phyloP scores from a whole-genome alignment of 192 early-diverging fungal genomes.

The Borealophlyctis nickersoniae region DNA sequence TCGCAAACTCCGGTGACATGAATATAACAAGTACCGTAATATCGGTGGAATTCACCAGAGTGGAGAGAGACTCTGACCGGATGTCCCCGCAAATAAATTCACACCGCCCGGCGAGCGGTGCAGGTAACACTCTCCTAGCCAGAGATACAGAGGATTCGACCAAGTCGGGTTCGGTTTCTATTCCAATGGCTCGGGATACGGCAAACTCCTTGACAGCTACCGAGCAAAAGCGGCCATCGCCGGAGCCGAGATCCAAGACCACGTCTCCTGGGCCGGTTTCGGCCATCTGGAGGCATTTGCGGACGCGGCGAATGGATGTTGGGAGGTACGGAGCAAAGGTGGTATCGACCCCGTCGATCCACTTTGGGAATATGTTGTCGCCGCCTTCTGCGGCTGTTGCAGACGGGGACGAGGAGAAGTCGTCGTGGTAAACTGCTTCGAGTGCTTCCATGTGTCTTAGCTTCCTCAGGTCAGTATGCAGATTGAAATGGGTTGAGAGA shows the following conservation, averaged over 20 bases:
- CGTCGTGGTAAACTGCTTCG: background rate
- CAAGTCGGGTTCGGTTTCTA: constrained; percentile 44
- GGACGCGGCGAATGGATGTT: constrained; percentile 50
- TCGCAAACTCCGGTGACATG: constrained; percentile 47
- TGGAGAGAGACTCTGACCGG: background rate
- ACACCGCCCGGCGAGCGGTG: background rate
- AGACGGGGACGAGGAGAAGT: background rate
- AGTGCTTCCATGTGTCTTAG: background rate
- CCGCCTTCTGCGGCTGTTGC: background rate
- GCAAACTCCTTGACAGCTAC: constrained; percentile 45
- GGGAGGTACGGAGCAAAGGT: constrained; percentile 57
- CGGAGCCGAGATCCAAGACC: constrained; percentile 58
- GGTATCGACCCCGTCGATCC: constrained; percentile 48
- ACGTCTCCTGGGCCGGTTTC: constrained; percentile 32
- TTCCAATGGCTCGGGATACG: constrained; percentile 41
- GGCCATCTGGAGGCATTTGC: constrained; percentile 45
- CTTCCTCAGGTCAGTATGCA: no score
- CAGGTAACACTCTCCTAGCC: background rate
- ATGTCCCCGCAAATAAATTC: constrained; percentile 7
- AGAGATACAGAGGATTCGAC: background rate
- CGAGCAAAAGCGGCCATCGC: constrained; percentile 56
- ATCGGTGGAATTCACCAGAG: constrained; percentile 17
- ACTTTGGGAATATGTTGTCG: constrained; percentile 48
- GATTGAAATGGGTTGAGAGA: no score
- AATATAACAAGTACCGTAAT: constrained; percentile 50